Evolutionary conservation across 2,329 filamentous ascomycete genomes (phyloP), one percentile per base, ranked within the genome.

Genomic region (Penicillium sclerotiorum): DNA sequence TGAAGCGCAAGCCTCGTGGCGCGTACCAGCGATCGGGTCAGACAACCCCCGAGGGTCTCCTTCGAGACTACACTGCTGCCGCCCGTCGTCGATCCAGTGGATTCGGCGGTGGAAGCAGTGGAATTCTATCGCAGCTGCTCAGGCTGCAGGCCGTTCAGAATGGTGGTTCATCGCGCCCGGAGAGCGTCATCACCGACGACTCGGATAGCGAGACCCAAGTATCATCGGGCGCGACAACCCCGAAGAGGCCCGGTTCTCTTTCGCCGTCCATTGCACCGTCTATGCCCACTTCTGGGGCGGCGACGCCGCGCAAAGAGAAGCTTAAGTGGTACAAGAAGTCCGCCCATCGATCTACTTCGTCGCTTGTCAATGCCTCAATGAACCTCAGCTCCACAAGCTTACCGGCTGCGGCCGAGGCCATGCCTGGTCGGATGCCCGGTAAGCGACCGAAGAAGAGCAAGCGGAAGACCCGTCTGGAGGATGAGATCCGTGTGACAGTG

Each of bases 61-160:
- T 62, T 35, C 55, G 58, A 27, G 60, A 60, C 17, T 65, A 64
- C 32, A 55, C 56, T n/a, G 40, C 40, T 11, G 40, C 40, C 4
- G 38, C 51, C 18, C 58, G 61, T 12, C 57, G 56, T n/a, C 64
- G 64, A 13, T 64, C 62, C 2, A 62, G 59, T 20, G 56, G 56
- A 4, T 50, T 64, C 13, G 57, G 50, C 12, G 57, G 49, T 13
- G 65, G 66, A 2, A 61, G 59, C 4, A 65, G 68, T 3, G 89
- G 90, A 22, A 83, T 93, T 37, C 73, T 95, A 1, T 84, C 86
- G 1, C 86, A 85, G 1, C 73, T 95, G 1, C 74, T 94, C 42
- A 88, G 85, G 66, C 75, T 91, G 3, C 87, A 90, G 59, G 79
- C 82, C 45, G 73, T 77, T 56, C 75, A 78, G 63, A 62, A 62